These are phyloP conservation scores for Discostella stelligeroides DNA, from an alignment of 108 stramenopile species.

Conservation along the genomic window DNA sequence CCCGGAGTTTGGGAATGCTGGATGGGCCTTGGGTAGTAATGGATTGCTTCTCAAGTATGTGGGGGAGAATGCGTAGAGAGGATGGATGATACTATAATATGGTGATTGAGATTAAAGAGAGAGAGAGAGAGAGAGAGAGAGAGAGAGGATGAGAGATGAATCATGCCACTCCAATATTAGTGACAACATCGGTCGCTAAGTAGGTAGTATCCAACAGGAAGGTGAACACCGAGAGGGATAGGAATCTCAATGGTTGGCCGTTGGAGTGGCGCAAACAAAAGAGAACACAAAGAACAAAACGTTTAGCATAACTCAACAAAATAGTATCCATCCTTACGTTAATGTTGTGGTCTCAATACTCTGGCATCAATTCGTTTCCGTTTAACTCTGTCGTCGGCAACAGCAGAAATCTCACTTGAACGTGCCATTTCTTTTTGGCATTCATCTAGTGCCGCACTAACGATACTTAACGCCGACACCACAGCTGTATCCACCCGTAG, in stretches of 20 bases:
- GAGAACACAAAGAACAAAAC: no score
- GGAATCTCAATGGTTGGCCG: no score
- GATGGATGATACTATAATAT: not conserved
- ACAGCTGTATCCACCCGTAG: conserved; percentile 56
- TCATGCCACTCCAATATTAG: no score
- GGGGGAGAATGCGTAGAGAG: conserved; percentile 48
- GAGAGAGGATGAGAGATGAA: not conserved
- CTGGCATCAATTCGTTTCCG: not conserved
- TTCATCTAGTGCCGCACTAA: conserved; percentile 51
- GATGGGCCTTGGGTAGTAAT: conserved; percentile 94
- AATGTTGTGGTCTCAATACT: no score
- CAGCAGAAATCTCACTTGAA: not conserved
- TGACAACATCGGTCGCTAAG: no score
- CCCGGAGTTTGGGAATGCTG: conserved; percentile 81
- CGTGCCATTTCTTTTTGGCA: conserved; percentile 1
- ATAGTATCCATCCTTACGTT: no score
- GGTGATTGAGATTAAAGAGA: not conserved
- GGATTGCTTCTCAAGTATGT: conserved; percentile 88
- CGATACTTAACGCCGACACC: conserved; percentile 45
- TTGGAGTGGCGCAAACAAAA: no score
- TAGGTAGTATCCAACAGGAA: no score
- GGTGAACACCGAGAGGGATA: no score
- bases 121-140: not conserved
- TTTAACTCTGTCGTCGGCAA: not conserved
- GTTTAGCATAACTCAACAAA: no score